Conservation (phyloP, 495 filamentous ascomycete genomes). For the Geopyxis carbonaria region DNA sequence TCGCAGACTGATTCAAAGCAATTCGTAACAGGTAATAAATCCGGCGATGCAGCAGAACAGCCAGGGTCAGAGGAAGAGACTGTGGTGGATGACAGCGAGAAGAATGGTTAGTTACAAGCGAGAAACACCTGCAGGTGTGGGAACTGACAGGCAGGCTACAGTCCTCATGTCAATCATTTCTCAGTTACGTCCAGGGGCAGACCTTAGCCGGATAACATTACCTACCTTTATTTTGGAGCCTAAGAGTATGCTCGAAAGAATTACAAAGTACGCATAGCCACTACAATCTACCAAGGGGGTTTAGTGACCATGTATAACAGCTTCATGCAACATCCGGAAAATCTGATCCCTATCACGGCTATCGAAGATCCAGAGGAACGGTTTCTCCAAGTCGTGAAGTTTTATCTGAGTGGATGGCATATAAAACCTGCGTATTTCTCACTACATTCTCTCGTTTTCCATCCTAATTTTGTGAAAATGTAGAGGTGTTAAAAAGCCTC, state of each 20-base stretch:
- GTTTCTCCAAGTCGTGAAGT: slow-evolving; percentile 89
- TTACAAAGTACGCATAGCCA: slow-evolving; percentile 86
- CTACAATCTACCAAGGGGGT: neutral
- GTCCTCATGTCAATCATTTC: slow-evolving; percentile 54
- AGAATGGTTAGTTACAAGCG: slow-evolving; percentile 18
- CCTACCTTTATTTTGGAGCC: slow-evolving; percentile 98
- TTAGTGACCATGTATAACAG: slow-evolving; percentile 30
- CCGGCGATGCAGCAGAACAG: slow-evolving; percentile 9
- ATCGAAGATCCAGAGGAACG: slow-evolving; percentile 81
- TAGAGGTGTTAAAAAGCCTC: slow-evolving; percentile 93
- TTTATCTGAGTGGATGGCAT: slow-evolving; percentile 97
- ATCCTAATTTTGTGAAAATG: slow-evolving; percentile 14
- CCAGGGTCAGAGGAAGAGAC: slow-evolving; percentile 21
- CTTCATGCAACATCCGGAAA: slow-evolving; percentile 99
- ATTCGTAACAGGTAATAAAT: slow-evolving; percentile 17
- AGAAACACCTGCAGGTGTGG: slow-evolving; percentile 9
- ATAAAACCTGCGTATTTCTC: slow-evolving; percentile 80
- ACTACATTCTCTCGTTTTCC: neutral
- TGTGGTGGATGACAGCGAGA: slow-evolving; percentile 25
- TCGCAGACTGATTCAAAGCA: slow-evolving; percentile 6
- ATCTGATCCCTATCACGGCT: slow-evolving; percentile 66
- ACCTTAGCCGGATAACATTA: slow-evolving; percentile 82
- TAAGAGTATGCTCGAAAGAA: slow-evolving; percentile 91
- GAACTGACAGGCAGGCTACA: slow-evolving; percentile 5
- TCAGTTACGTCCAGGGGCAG: slow-evolving; percentile 85